Evolutionary conservation across 495 filamentous ascomycete genomes (phyloP), one percentile per base, ranked within the genome.

Genomic region (Trichoderma reesei): DNA sequence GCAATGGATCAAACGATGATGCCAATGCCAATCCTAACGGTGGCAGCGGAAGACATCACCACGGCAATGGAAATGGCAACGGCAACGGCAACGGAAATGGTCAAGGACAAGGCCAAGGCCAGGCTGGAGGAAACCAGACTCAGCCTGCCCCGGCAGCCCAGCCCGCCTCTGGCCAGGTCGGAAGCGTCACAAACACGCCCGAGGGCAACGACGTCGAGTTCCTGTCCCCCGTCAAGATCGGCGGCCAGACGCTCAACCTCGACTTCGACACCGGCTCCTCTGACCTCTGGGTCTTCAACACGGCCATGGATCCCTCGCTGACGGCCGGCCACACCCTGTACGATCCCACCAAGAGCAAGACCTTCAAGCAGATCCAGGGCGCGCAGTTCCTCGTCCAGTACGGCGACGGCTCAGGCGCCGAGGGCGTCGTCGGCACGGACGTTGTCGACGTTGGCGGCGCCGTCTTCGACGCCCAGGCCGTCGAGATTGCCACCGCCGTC

Each of bases 241-340:
- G 89, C 64, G 77, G 70, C 3, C 83, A 85, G 63, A 82, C 78
- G 5, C 71, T 92, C 68, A 82, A 86, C 68, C 69, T 92, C 66
- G 86, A 90, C 70, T 81, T 91, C 69, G 89, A 92, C 70, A 90
- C 89, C 46, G 89, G 89, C 5, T 88, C 85, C 46, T 83, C 86
- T 56, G 89, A 92, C 75, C 82, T 92, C 79, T 91, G 75, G 76
- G 76, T 79, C 18, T 78, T 78, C 69, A 73, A 71, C 69, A 69
- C 71, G n/a, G 64, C 72, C 64, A 70, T 69, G 5, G 11, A 65
- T 13, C 37, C 56, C 20, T 62, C 37, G 51, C 66, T 71, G 37
- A 66, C 73, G 39, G 66, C 70, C 26, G 75, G 86, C 31, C 88
- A 91, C 73, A 72, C 73, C 18, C 56, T 86, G 72, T 92, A 91